phyloP scores from a whole-genome alignment of 228 moss, liverwort and hornwort species.

The Sphagnum magellanicum region DNA sequence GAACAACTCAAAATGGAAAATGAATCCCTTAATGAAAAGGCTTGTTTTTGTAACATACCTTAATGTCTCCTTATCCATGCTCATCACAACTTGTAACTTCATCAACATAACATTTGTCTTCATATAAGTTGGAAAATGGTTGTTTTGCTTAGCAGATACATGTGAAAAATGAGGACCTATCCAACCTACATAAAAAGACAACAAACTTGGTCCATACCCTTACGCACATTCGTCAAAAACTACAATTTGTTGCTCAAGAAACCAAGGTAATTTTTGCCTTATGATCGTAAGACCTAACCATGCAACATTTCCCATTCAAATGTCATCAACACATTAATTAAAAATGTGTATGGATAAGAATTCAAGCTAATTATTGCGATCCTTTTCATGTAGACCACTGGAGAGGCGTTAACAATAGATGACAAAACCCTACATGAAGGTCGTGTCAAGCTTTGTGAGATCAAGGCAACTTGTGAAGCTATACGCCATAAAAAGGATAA shows the following conservation, averaged over 20 bases:
- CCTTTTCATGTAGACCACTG: conserved; percentile 29
- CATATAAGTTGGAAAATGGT: not conserved
- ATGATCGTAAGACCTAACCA: not conserved
- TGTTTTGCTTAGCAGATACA: conserved; percentile 38
- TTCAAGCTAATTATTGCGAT: not conserved
- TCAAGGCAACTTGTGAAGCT: conserved; percentile 54
- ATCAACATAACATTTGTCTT: not conserved
- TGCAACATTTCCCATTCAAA: not conserved
- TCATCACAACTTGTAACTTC: not conserved
- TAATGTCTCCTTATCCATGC: not conserved
- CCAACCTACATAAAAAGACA: conserved; percentile 61
- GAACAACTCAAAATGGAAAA: conserved; percentile 87
- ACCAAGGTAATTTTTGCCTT: conserved; percentile 37
- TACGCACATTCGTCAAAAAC: conserved; percentile 75
- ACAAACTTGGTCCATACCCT: conserved; percentile 59
- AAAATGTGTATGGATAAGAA: not conserved
- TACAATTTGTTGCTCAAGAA: conserved; percentile 64
- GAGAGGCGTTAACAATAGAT: conserved; percentile 53
- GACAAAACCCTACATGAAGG: conserved; percentile 58
- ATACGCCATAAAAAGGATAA: conserved; percentile 48
- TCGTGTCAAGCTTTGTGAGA: conserved; percentile 47
- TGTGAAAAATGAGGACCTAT: conserved; percentile 64
- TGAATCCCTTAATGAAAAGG: conserved; percentile 88
- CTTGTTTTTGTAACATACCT: conserved; percentile 2
- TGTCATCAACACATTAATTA: not conserved